Conservation (phyloP, 2,329 filamentous ascomycete species). For the Incumbomyces delicatus region DNA sequence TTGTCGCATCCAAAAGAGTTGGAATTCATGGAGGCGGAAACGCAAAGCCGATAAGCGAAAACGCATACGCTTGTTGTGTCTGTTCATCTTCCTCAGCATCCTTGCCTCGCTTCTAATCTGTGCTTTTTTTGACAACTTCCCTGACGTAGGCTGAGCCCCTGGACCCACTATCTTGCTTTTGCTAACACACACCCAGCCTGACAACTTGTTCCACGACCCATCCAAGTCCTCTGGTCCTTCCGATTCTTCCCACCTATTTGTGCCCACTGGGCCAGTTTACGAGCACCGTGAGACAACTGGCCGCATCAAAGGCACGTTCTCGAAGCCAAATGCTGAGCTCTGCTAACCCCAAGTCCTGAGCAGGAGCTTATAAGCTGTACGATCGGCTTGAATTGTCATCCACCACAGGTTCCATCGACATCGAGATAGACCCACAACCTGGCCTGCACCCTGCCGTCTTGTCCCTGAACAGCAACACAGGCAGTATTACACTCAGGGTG, state of each 20-base stretch:
- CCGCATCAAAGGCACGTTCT: conserved; percentile 20
- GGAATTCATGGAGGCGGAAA: neutral
- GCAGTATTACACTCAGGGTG: conserved; percentile 22
- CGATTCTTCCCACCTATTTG: neutral
- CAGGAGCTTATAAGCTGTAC: conserved; percentile 22
- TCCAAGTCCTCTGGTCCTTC: neutral
- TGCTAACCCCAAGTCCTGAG: too few relatives aligned
- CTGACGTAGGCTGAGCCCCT: neutral
- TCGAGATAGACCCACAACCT: conserved; percentile 25
- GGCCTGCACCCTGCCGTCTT: conserved; percentile 25
- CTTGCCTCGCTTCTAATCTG: neutral
- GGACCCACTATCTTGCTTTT: neutral
- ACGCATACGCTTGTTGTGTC: neutral
- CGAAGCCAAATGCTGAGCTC: too few relatives aligned
- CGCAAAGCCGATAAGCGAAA: neutral
- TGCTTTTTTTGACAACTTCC: neutral
- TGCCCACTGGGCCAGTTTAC: conserved; percentile 12
- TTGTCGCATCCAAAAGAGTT: neutral
- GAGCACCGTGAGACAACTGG: conserved; percentile 15
- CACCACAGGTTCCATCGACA: conserved; percentile 23
- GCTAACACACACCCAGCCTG: neutral
- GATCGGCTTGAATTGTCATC: conserved; percentile 26
- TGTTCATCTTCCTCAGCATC: neutral
- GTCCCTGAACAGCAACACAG: conserved; percentile 20
- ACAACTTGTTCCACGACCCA: neutral